Evolutionary conservation across 257 asterid species (phyloP).

Genomic region (Galeopsis tetrahit): DNA sequence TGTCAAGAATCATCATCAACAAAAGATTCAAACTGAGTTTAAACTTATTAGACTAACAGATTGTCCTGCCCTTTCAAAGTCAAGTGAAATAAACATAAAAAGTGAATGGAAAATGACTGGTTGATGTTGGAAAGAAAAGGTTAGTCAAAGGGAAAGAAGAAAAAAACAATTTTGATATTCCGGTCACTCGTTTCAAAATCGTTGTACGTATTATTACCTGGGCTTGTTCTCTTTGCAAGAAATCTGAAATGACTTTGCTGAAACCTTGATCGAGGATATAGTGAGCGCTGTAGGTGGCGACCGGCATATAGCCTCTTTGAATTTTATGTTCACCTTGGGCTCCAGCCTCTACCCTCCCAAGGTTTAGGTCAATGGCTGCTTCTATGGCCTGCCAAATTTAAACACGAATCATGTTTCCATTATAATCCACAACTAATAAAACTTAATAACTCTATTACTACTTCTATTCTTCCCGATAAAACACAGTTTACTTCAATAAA

Average conservation of each 20-base stretch:
- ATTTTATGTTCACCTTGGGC: constrained; percentile 99
- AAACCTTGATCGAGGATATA: constrained; percentile 77
- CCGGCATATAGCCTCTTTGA: constrained; percentile 95
- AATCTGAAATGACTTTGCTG: constrained; percentile 66
- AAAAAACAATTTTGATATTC: background rate
- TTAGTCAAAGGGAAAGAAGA: too few relatives aligned
- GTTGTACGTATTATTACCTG: constrained; percentile 50
- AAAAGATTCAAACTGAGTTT: background rate
- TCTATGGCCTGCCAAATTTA: constrained; percentile 77
- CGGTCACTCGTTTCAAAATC: background rate
- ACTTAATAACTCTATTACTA: too few relatives aligned
- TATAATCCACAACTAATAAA: too few relatives aligned
- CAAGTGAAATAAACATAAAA: background rate
- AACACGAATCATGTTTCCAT: constrained; percentile 17
- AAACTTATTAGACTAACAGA: background rate
- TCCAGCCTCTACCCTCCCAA: constrained; percentile 90
- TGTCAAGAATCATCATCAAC: constrained; percentile 38
- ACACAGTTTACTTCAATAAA: too few relatives aligned
- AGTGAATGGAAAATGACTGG: background rate
- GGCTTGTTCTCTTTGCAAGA: constrained; percentile 78
- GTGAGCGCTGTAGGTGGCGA: constrained; percentile 84
- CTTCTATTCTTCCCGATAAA: too few relatives aligned
- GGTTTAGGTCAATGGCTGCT: constrained; percentile 91
- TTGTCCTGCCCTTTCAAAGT: background rate
- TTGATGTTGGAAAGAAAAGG: background rate